Base-by-base conservation (phyloP, 2,329 filamentous ascomycete species). In the Neonectria neomacrospora region DNA sequence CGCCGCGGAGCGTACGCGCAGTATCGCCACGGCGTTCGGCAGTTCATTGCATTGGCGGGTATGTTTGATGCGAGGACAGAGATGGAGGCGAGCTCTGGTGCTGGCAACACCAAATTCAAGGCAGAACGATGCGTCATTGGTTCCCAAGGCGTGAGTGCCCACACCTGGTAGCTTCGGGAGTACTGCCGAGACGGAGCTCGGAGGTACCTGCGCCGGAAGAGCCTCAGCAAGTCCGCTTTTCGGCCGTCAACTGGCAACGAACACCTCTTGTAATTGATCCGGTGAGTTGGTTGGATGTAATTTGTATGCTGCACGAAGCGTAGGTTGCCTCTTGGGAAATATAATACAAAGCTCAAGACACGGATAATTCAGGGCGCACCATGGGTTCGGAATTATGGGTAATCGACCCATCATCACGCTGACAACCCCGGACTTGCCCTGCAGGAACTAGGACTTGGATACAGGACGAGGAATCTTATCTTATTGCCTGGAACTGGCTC, bases 1-100 rank as follows among this genome's bases (percentile, higher is more conserved):
- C 63, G 59, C 44, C 68, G 65, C 22, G 67, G 69, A 54, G 50
- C 56, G 50, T 67, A 52, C 34, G 69, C 68, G 66, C 70, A 74
- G 67, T 71, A 70, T 57, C 71, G 73, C 77, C 74, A 77, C 63
- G 75, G 68, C 54, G 71, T 71, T 66, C 64, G 75, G 61, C 62
- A 71, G 68, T 71, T 78, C 78, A 80, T 79, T 59, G 59, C 54
- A 63, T 63, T 45, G 14, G 52, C 45, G 57, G 45, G 61, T 22
- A 51, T 54, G 56, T 48, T 71, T 44, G 51, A 66, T 41, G 51
- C 41, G 62, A 66, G 58, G 63, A 52, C 34, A 50, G 50, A 60
- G 56, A 52, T 63, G 54, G 52, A 37, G 53, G 54, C 58, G 26
- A 62, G 53, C 47, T 57, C 61, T 61, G 51, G 52, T 62, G 61